Percentiles rank a stretch among this genome's conserved stretches.
Conservation (phyloP, 2,329 filamentous ascomycete genomes). For the Trichophyton rubrum region DNA sequence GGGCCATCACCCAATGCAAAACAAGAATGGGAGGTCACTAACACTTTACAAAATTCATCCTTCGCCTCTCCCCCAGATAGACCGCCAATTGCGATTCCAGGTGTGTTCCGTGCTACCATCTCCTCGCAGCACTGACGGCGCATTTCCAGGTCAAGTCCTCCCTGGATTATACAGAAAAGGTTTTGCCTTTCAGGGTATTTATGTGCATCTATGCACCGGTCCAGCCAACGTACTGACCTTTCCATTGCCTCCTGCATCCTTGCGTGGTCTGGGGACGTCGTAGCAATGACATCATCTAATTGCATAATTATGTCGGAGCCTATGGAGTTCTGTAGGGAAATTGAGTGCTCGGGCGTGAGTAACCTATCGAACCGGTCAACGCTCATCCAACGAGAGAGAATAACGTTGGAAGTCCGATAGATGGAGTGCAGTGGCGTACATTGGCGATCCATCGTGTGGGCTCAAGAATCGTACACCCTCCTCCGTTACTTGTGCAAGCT, state of each 20-base stretch:
- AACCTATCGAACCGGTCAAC: constrained; percentile 39
- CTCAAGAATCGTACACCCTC: constrained; percentile 93
- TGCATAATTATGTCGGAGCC: constrained; percentile 99
- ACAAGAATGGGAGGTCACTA: constrained; percentile 11
- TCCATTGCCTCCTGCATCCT: constrained; percentile 94
- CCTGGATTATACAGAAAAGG: constrained; percentile 97
- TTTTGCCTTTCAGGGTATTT: constrained; percentile 73
- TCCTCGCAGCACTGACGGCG: constrained; percentile 67
- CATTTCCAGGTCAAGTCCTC: constrained; percentile 79
- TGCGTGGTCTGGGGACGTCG: constrained; percentile 75
- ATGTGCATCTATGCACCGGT: constrained; percentile 86
- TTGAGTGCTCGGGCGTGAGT: constrained; percentile 92
- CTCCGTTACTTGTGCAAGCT: constrained; percentile 87
- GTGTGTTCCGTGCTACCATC: constrained; percentile 85
- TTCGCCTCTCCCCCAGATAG: constrained; percentile 93
- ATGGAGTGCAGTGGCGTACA: constrained; percentile 39
- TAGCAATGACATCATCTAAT: constrained; percentile 93
- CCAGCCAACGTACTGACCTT: constrained; percentile 86
- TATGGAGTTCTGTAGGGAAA: constrained; percentile 89
- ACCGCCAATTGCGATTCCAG: constrained; percentile 91
- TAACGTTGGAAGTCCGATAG: not conserved
- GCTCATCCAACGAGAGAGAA: not conserved
- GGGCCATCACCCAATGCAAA: not conserved
- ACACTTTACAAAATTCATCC: constrained; percentile 76
- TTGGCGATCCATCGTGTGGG: constrained; percentile 85